phyloP scores from a whole-genome alignment of 306 rosid species.

The Biancaea sappan region DNA sequence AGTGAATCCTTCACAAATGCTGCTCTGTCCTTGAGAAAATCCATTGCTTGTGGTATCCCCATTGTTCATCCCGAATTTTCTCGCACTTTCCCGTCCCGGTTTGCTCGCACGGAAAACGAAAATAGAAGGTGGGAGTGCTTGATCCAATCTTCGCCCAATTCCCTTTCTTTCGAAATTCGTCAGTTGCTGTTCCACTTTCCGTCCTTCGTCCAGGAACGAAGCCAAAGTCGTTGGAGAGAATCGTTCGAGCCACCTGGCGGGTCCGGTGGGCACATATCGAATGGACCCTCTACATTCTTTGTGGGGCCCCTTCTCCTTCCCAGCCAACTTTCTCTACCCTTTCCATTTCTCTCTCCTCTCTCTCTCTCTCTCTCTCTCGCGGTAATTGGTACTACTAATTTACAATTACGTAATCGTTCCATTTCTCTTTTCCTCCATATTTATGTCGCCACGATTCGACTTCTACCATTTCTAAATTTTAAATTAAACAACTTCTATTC shows the following conservation, averaged over 20 bases:
- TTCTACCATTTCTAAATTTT: too few species aligned
- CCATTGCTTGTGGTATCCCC: slow-evolving; percentile 70
- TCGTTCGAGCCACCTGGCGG: slow-evolving; percentile 1
- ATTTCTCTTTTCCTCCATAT: neutral
- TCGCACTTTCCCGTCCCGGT: slow-evolving; percentile 29
- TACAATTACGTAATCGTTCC: too few species aligned
- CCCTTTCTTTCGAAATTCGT: neutral
- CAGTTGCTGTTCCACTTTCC: slow-evolving; percentile 30
- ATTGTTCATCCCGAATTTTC: slow-evolving; percentile 36
- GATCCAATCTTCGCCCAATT: slow-evolving; percentile 5
- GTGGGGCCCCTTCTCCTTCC: slow-evolving; percentile 38
- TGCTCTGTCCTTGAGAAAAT: slow-evolving; percentile 64
- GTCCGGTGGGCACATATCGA: neutral
- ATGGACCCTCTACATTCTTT: neutral
- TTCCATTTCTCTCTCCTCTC: neutral
- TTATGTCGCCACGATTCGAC: too few species aligned
- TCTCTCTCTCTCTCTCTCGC: neutral
- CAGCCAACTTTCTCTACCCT: slow-evolving; percentile 12
- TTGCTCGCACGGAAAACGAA: slow-evolving; percentile 34
- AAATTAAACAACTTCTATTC: too few species aligned
- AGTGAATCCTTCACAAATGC: slow-evolving; percentile 65
- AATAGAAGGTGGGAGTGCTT: neutral
- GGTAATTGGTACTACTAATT: too few species aligned
- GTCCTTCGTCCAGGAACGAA: slow-evolving; percentile 26
- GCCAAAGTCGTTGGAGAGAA: slow-evolving; percentile 20